These are phyloP conservation scores for Rhododendron mucronatum DNA, from an alignment of 148 eudicot genomes.

Conservation along the genomic window DNA sequence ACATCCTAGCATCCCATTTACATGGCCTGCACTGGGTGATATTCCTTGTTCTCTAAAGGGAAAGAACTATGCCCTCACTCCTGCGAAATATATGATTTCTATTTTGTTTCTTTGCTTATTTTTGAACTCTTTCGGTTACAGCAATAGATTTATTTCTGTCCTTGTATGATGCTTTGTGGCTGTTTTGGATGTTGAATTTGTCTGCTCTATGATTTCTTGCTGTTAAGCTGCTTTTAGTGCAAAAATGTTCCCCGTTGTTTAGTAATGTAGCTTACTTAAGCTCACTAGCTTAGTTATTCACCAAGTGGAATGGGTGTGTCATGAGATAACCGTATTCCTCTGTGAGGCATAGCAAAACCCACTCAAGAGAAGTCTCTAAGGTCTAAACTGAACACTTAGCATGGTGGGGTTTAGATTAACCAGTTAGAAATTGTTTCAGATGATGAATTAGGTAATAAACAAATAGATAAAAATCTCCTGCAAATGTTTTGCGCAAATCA, in stretches of 20 bases:
- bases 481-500: not conserved
- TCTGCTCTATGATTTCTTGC: not conserved
- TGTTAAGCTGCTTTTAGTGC: not conserved
- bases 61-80: not conserved
- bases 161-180: not conserved
- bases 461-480: not conserved
- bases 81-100: not conserved
- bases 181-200: not conserved
- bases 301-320: not conserved
- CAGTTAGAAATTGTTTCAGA: not conserved
- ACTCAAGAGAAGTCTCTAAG: not conserved
- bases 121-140: not conserved
- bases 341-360: not conserved
- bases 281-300: not conserved
- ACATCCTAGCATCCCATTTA: not conserved
- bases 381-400: not conserved
- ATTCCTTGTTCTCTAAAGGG: not conserved
- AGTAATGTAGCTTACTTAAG: not conserved
- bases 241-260: not conserved
- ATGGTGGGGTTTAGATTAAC: not conserved
- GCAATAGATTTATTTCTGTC: not conserved
- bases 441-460: not conserved
- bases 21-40: not conserved
- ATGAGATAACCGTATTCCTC: not conserved
- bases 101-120: not conserved